Evolutionary conservation across 1,284 basidiomycete genomes (phyloP), one percentile per base, ranked within the genome.

Genomic region (Dichomitus squalens): DNA sequence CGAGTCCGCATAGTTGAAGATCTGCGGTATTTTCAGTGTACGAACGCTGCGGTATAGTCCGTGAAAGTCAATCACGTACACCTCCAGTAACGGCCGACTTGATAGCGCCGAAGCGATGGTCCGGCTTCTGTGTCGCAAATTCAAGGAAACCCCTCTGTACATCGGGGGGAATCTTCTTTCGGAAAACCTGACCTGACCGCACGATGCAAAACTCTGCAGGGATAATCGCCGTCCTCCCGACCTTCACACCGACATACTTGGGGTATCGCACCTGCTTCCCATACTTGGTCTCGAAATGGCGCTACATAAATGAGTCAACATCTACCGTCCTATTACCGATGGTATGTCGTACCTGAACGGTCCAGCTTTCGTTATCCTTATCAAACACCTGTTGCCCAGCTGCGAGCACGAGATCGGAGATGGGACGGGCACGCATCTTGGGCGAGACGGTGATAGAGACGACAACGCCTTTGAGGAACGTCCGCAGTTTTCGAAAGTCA

Each of bases 181-280:
- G 76, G 67, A 74, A 80, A 4, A 81, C 62, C 56, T 84, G 82
- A 0, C 79, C 78, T 0, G 69, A 67, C 25, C 70, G 58, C 4
- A 84, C 68, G 0, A 58, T 57, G 60, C 79, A 80, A 1, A 80
- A 58, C 59, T 84, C 81, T 0, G 76, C 71, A 0, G 82, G 82
- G 14, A 81, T 66, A 14, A 80, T 65, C 2, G 57, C 49, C 6
- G 52, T 51, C 23, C 44, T 51, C 35, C 57, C 57, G 12, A 54
- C 20, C 23, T 33, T 49, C 8, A 54, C 44, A 20, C 57, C 57
- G 23, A 55, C 31, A 20, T 21, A 41, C 6, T 27, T 25, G 12
- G 56, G 51, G 12, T 27, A 21, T 8, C 21, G 31, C 8, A 58
- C 51, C 7, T 16, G n/a, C 2, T n/a, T 20, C 25, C 49, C 38